Conservation (phyloP, 1,284 basidiomycete genomes). For the Baeospora myosura region DNA sequence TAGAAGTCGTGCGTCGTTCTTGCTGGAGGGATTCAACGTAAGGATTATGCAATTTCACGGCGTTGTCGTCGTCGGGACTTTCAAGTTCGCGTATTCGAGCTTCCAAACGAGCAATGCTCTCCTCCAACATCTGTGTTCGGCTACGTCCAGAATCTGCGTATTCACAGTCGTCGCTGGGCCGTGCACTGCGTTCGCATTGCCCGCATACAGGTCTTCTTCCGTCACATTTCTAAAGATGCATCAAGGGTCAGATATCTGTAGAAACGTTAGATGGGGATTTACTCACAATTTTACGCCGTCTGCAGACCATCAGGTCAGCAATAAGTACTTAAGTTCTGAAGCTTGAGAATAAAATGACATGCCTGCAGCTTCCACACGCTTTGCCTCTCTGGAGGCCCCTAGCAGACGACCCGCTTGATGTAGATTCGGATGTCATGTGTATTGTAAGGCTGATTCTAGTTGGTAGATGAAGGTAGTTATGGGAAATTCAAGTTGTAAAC, state of each 20-base stretch:
- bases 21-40: no score
- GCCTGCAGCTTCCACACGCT: slow-evolving; percentile 12
- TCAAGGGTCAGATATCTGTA: not conserved
- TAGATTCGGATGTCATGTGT: no score
- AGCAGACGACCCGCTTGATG: no score
- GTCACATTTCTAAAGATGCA: slow-evolving; percentile 29
- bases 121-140: slow-evolving; percentile 28
- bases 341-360: not conserved
- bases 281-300: slow-evolving; percentile 28
- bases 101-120: slow-evolving; percentile 29
- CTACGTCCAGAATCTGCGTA: slow-evolving; percentile 29
- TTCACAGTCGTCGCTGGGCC: slow-evolving; percentile 30
- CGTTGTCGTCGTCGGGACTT: slow-evolving; percentile 11
- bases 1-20: no score
- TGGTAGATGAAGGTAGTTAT: no score
- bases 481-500: no score
- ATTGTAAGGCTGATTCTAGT: no score
- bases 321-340: not conserved
- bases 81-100: slow-evolving; percentile 27
- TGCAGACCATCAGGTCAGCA: slow-evolving; percentile 9
- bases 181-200: slow-evolving; percentile 27
- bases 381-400: slow-evolving; percentile 1
- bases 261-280: not conserved
- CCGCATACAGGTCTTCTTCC: slow-evolving; percentile 29
- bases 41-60: slow-evolving; percentile 12